Base-by-base conservation (phyloP, 2,329 filamentous ascomycete genomes). In the Pseudogymnoascus sp. region DNA sequence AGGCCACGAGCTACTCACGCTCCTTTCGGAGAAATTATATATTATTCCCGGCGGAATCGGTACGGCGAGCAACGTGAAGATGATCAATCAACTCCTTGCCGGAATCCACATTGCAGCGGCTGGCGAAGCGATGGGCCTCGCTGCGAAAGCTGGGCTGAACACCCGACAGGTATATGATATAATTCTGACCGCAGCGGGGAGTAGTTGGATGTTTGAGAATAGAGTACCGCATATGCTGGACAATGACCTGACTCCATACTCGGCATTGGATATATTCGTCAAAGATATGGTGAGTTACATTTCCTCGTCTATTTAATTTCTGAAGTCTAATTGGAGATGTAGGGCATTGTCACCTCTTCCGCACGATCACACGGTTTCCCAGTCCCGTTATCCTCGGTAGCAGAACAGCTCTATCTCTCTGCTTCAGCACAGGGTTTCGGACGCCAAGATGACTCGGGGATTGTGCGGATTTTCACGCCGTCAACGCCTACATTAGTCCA, bases 21-120 rank as follows among this genome's bases (percentile, higher is more conserved):
- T 82, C 67, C 83, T 92, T 78, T 83, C 87, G 1, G 36, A 39
- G 11, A 90, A 89, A 71, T 76, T 92, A 4, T 87, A 85, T 70
- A 76, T 86, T 19, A 82, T 87, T 5, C 76, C 77, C 3, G 84
- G 84, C 5, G 84, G 84, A 0, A 72, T 87, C 59, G 85, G 85
- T 0, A 83, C 82, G 0, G 79, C 82, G 14, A 80, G 83, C 71
- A 81, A 86, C 71, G 80, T 86, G 77, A 84, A 89, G 75, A 80
- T 85, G 78, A 74, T 82, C 62, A 85, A 88, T 75, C 79, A 89
- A 72, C 78, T 89, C 59, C 70, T 87, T 35, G 84, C 84, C 0
- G 84, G 82, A 2, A 83, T 84, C 66, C 84, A 87, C 65, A 87
- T 88, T 67, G 77, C 85, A 0, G 79, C 82, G 1, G 78, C 81